Evolutionary conservation across 2,329 filamentous ascomycete species (phyloP).

Genomic region (Neopestalotiopsis sp.): DNA sequence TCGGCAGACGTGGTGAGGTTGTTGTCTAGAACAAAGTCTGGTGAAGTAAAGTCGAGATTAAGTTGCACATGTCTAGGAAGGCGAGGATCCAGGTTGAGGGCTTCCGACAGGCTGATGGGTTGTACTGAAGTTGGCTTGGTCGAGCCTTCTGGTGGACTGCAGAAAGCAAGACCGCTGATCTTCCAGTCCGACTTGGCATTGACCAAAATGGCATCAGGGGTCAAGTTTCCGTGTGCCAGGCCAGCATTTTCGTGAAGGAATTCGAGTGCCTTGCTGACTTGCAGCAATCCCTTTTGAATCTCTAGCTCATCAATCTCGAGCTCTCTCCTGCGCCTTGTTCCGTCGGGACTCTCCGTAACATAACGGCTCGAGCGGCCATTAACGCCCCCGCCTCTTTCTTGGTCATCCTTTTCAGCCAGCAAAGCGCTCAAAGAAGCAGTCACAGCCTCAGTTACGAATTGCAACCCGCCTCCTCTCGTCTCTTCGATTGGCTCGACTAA

Average conservation of each 20-base stretch:
- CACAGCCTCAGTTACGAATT: conserved; percentile 94
- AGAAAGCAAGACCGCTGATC: conserved; percentile 91
- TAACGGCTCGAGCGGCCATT: conserved; percentile 78
- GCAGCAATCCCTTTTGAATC: conserved; percentile 93
- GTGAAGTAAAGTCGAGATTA: conserved; percentile 90
- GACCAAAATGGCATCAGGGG: conserved; percentile 89
- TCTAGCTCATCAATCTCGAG: conserved; percentile 96
- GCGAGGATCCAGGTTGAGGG: conserved; percentile 83
- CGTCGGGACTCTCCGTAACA: conserved; percentile 80
- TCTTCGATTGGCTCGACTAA: conserved; percentile 95
- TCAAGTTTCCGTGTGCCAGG: conserved; percentile 92
- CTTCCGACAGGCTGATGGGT: conserved; percentile 82
- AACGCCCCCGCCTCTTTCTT: conserved; percentile 73
- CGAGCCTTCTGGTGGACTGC: conserved; percentile 78
- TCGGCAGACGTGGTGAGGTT: conserved; percentile 85
- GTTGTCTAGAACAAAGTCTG: conserved; percentile 91
- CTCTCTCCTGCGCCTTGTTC: conserved; percentile 75
- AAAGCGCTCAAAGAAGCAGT: conserved; percentile 86
- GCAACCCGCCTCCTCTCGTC: conserved; percentile 85
- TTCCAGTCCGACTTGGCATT: conserved; percentile 99
- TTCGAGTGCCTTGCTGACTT: conserved; percentile 92
- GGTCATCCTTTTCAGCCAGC: conserved; percentile 86
- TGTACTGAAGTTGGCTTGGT: conserved; percentile 77
- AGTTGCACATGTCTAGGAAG: conserved; percentile 84
- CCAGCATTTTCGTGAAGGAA: conserved; percentile 95